Evolutionary conservation across 352 stramenopile genomes (phyloP).

Genomic region (Aphanomyces stellatus): DNA sequence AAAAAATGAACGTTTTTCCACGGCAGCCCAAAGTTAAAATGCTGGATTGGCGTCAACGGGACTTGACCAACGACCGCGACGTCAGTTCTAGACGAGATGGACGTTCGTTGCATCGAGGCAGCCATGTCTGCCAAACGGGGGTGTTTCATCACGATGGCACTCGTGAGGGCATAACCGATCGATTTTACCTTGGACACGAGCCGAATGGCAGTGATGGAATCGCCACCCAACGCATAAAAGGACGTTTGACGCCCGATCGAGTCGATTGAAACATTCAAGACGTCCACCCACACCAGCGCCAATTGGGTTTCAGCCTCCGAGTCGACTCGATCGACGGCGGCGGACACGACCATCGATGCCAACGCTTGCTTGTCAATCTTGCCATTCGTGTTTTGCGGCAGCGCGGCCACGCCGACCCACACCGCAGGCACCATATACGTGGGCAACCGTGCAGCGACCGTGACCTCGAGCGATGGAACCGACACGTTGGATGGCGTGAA

Average conservation of each 20-base stretch:
- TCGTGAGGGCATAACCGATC: not conserved
- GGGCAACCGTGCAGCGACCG: slow-evolving; percentile 66
- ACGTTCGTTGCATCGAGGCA: no score
- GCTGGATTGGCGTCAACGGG: not conserved
- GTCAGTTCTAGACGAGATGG: no score
- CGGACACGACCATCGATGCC: not conserved
- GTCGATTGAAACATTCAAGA: not conserved
- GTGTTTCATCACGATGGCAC: not conserved
- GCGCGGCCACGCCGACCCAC: slow-evolving; percentile 65
- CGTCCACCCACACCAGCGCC: not conserved
- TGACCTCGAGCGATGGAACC: slow-evolving; percentile 48
- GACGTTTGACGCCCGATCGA: not conserved
- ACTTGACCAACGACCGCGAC: no score
- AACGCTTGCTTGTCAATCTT: slow-evolving; percentile 79
- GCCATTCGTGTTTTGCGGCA: slow-evolving; percentile 78
- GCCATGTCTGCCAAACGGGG: not conserved
- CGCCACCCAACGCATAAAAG: not conserved
- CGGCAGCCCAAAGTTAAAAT: not conserved
- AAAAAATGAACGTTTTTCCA: not conserved
- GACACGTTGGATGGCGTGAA: slow-evolving; percentile 74
- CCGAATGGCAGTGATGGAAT: not conserved
- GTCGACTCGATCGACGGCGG: not conserved
- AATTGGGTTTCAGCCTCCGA: not conserved
- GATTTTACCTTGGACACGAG: not conserved
- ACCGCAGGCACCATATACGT: slow-evolving; percentile 78